A percentile compares a stretch with the other conserved stretches of the same genome.
phyloP scores from a whole-genome alignment of 345 rosid species.

The Acer yangbiense region DNA sequence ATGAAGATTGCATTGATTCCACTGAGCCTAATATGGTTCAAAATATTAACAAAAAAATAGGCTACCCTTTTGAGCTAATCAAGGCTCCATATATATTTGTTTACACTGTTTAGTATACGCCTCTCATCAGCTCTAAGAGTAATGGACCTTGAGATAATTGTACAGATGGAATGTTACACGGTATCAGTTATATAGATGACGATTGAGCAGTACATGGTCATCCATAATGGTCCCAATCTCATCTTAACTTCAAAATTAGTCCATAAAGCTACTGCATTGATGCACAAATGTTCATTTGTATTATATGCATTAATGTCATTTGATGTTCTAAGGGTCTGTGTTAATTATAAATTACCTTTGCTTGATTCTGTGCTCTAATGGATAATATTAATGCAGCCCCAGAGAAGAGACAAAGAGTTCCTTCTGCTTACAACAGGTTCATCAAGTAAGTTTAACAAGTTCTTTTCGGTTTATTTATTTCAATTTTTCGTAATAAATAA shows the following conservation, averaged over 20 bases:
- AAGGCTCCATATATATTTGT: neutral
- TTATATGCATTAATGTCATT: neutral
- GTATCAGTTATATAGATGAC: slow-evolving; percentile 10
- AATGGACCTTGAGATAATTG: neutral
- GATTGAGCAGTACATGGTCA: neutral
- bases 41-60: neutral
- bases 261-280: too few relatives aligned
- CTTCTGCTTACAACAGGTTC: slow-evolving; percentile 96
- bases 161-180: slow-evolving; percentile 15
- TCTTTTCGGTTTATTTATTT: neutral
- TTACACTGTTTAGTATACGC: neutral
- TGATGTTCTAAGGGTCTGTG: neutral
- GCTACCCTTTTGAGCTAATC: neutral
- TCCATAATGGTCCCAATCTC: neutral
- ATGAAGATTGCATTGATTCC: neutral
- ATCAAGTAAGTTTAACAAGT: slow-evolving; percentile 85
- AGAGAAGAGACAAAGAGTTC: slow-evolving; percentile 97
- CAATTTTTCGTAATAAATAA: too few relatives aligned
- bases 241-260: neutral
- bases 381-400: slow-evolving; percentile 59
- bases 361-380: neutral
- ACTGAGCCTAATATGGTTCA: slow-evolving; percentile 1
- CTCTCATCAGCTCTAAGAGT: neutral
- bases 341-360: neutral
- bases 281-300: neutral